phyloP scores from a whole-genome alignment of 2,329 filamentous ascomycete genomes.

The Myriosclerotinia duriaeana region DNA sequence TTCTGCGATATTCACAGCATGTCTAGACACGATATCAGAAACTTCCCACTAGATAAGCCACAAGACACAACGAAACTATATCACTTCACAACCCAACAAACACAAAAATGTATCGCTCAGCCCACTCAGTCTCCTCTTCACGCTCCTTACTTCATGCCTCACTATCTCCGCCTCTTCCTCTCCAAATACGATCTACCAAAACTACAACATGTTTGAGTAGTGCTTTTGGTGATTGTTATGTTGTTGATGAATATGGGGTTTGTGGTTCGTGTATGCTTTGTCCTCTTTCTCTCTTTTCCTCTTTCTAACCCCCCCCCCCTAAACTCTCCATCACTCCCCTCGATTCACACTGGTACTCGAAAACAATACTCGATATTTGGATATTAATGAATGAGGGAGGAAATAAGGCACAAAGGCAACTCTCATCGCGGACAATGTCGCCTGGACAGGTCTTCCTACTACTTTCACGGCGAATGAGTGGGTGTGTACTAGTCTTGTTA shows the following conservation, averaged over 20 bases:
- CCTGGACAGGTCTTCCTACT: conserved; percentile 8
- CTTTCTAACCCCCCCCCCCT: neutral
- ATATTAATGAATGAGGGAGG: too few species aligned
- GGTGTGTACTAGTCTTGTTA: neutral
- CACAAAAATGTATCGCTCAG: neutral
- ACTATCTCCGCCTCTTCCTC: neutral
- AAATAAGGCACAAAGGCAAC: conserved; percentile 19
- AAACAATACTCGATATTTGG: too few species aligned
- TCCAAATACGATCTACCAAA: neutral
- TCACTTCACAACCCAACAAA: neutral
- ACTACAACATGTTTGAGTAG: conserved; percentile 25
- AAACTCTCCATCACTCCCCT: neutral
- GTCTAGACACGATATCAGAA: neutral
- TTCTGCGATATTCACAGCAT: neutral
- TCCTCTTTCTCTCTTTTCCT: neutral
- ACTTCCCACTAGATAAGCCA: too few species aligned
- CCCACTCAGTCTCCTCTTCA: too few species aligned
- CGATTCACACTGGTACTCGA: neutral
- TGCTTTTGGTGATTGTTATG: conserved; percentile 17
- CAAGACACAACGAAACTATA: neutral
- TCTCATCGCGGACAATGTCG: neutral
- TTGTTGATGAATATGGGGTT: neutral
- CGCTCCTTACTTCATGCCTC: neutral
- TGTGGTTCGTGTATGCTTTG: conserved; percentile 10
- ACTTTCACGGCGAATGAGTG: conserved; percentile 17